phyloP scores from a whole-genome alignment of 108 stramenopile genomes.

The Schizochytrium sp. region DNA sequence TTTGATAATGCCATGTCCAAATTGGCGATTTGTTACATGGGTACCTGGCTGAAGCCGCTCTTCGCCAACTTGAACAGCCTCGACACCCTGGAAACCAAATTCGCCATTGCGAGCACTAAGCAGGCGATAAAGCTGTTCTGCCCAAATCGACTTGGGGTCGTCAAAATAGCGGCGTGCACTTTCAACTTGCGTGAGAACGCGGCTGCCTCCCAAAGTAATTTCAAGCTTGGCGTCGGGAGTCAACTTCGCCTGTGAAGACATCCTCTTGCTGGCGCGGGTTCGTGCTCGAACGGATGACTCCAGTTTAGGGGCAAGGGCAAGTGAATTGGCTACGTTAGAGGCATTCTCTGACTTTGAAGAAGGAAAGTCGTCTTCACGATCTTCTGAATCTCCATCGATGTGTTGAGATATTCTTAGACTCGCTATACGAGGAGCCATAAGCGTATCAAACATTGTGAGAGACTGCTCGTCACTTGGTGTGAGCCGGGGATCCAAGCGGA shows the following conservation, averaged over 20 bases:
- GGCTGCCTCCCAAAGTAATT: conserved; percentile 1
- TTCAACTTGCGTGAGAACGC: conserved; percentile 29
- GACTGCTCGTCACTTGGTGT: background rate
- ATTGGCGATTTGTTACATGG: background rate
- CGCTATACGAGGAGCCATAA: background rate
- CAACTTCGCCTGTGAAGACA: background rate
- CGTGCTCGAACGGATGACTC: background rate
- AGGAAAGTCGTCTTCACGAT: background rate
- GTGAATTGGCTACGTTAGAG: background rate
- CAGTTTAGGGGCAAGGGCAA: background rate
- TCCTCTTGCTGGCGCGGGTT: background rate
- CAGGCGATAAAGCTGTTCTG: background rate
- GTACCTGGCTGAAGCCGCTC: conserved; percentile 40
- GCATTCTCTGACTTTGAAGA: background rate
- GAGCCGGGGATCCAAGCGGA: background rate
- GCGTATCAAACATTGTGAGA: background rate
- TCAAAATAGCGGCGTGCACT: conserved; percentile 49
- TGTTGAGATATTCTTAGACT: background rate
- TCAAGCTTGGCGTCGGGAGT: conserved; percentile 7
- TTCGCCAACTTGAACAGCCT: conserved; percentile 3
- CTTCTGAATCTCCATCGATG: background rate
- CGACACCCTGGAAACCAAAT: conserved; percentile 43
- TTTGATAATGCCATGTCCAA: conserved; percentile 57
- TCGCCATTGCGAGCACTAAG: conserved; percentile 12
- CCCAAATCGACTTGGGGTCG: conserved; percentile 51